Base-by-base conservation (phyloP, 371 early-diverging fungal species). In the Sporodiniella umbellata region DNA sequence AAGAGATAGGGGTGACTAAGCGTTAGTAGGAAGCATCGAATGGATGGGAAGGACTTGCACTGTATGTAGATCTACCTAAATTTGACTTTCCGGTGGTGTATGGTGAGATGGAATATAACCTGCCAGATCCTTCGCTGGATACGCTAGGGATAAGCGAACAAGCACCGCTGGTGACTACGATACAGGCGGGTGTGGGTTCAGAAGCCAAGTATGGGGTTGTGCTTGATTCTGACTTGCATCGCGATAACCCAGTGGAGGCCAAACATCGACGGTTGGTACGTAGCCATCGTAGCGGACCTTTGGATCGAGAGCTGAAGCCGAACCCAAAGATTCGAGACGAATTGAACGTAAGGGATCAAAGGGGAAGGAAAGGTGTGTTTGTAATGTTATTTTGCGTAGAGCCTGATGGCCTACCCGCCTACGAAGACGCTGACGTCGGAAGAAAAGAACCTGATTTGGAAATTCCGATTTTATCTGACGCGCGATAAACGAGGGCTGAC, bases 401-500 rank as follows among this genome's bases (percentile, higher is more conserved):
- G 77, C 62, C 93, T 98, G 38, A 70, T 95, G 64, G 68, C 86
- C 50, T 95, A 95, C 60, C 92, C 96, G n/a, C 95, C 94, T 4
- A 90, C 94, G 2, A 80, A 89, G 48, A 64, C 66, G 14, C 68
- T 98, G 22, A 87, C 86, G 0, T 77, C 83, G 6, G 89, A 91
- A 43, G 95, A 96, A 58, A 94, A 94, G 59, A 94, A 98, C 58
- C 58, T 94, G 30, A 75, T 97, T 22, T 98, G 99, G 99, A 95
- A 95, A 64, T 98, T 93, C 63, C 77, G 99, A 48, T 96, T 90
- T 53, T 95, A 94, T 58, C 71, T 98, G 37, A 89, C 93, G 7
- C 72, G 91, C 21, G 93, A 96, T 69, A 93, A 92, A 50, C 80
- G 88, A 45, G 96, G 96, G 0, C 68, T 97, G 43, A 96, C 97